These are phyloP conservation scores for Cyberlindnera euphorbiae DNA, from an alignment of 805 yeast genomes.

Conservation along the genomic window DNA sequence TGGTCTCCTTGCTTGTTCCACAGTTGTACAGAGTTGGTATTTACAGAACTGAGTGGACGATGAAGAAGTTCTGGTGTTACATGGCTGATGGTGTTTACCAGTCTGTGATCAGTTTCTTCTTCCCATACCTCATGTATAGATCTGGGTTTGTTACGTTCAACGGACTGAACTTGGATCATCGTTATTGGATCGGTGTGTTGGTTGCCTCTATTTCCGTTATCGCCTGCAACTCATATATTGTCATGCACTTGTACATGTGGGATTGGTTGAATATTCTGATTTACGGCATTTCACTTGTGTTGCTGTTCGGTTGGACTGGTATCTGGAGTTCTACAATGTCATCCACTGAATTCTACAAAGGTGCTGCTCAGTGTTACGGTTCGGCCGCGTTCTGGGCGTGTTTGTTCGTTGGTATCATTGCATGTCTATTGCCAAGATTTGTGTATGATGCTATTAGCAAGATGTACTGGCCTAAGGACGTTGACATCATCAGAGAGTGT, in stretches of 20 bases:
- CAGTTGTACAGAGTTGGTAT: constrained; percentile 73
- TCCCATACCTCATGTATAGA: constrained; percentile 56
- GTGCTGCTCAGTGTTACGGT: constrained; percentile 62
- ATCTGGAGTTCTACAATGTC: constrained; percentile 58
- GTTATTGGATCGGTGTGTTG: constrained; percentile 66
- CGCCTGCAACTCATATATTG: constrained; percentile 61
- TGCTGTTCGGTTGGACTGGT: constrained; percentile 75
- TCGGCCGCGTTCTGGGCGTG: constrained; percentile 63
- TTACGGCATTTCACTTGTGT: constrained; percentile 50
- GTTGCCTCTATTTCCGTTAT: constrained; percentile 65
- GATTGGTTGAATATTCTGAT: constrained; percentile 66
- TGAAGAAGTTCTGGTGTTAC: constrained; percentile 63
- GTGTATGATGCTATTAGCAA: constrained; percentile 51
- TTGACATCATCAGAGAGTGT: constrained; percentile 72
- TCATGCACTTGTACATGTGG: constrained; percentile 73
- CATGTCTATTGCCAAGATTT: constrained; percentile 66
- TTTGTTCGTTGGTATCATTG: constrained; percentile 54
- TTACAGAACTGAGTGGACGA: constrained; percentile 64
- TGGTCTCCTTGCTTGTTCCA: constrained; percentile 66
- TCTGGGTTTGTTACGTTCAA: constrained; percentile 42
- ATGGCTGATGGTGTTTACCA: constrained; percentile 78
- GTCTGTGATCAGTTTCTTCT: constrained; percentile 64
- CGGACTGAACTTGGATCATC: constrained; percentile 61
- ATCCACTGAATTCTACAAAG: constrained; percentile 60
- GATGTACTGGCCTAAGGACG: constrained; percentile 55